Conservation (phyloP, 768 basidiomycete genomes). For the Lentinula sp. region DNA sequence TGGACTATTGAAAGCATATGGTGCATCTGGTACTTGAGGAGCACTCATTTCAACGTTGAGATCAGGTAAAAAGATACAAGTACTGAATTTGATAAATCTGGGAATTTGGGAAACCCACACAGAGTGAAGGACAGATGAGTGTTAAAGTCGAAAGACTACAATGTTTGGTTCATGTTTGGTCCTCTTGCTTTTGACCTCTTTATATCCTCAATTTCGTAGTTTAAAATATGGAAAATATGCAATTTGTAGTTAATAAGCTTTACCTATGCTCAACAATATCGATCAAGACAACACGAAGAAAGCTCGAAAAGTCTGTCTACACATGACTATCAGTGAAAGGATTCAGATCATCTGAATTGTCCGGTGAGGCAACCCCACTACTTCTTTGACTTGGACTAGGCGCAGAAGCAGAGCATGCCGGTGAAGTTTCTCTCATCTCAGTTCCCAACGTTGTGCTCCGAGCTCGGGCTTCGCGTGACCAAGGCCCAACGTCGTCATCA, state of each 20-base stretch:
- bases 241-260: not conserved
- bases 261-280: not conserved
- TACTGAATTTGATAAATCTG: no score
- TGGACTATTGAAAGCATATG: constrained; percentile 2
- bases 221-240: no score
- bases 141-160: no score
- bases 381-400: not conserved
- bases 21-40: constrained; percentile 1
- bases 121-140: no score
- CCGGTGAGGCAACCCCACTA: not conserved
- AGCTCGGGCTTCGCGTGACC: not conserved
- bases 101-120: no score
- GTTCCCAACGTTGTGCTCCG: not conserved
- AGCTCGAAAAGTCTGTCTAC: not conserved
- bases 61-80: no score
- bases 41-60: not conserved
- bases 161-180: no score
- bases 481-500: not conserved
- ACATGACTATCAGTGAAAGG: not conserved
- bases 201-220: no score
- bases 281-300: no score
- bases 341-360: not conserved
- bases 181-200: no score
- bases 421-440: not conserved
- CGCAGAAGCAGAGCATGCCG: not conserved